A percentile compares a stretch with the other conserved stretches of the same genome.
These are phyloP conservation scores for Phaffomyces thermotolerans DNA, from an alignment of 805 yeast species.

Conservation along the genomic window DNA sequence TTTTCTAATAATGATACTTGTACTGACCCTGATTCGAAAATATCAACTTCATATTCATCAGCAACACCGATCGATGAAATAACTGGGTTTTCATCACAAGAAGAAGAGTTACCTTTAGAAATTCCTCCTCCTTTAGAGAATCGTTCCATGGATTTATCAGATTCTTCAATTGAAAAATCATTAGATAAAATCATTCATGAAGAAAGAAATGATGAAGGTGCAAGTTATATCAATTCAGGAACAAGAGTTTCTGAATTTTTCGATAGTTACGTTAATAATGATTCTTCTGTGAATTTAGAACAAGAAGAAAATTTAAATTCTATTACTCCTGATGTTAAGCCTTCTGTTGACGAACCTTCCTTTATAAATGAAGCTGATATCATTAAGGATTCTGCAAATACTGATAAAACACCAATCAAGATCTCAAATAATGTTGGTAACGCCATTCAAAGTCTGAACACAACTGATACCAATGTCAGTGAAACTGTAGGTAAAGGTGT, in stretches of 20 bases:
- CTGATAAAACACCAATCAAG: not conserved
- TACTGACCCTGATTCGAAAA: not conserved
- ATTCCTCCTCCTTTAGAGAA: constrained; percentile 22
- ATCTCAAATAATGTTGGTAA: no score
- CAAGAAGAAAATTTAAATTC: not conserved
- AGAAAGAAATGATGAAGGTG: not conserved
- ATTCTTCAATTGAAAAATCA: not conserved
- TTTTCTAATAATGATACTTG: not conserved
- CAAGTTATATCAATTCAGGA: constrained; percentile 6
- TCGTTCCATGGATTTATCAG: constrained; percentile 7
- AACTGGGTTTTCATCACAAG: constrained; percentile 8
- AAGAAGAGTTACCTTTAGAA: constrained; percentile 21
- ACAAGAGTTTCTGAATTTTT: constrained; percentile 24
- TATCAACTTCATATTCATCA: not conserved
- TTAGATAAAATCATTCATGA: not conserved
- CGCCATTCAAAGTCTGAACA: no score
- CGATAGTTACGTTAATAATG: constrained; percentile 20
- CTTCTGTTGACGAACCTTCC: no score
- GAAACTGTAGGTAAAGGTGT: not conserved
- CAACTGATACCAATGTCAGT: no score
- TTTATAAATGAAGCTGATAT: no score
- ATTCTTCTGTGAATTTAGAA: constrained; percentile 3
- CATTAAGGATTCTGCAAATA: not conserved
- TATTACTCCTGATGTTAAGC: not conserved
- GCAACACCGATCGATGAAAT: constrained; percentile 2